Conservation (phyloP, 257 asterid species). For the Nicotiana tomentosiformis region DNA sequence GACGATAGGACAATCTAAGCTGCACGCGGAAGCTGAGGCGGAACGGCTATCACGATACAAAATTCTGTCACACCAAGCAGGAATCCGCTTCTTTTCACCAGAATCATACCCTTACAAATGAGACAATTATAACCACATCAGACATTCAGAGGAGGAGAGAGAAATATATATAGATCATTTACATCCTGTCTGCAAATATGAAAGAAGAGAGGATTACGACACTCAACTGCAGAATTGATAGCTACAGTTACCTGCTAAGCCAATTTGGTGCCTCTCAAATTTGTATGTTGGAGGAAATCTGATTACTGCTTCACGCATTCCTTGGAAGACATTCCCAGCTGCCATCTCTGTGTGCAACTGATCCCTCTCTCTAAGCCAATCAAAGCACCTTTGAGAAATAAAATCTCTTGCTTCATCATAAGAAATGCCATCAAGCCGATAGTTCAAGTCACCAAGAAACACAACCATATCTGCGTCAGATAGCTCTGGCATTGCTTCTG, state of each 20-base stretch:
- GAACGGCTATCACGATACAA: constrained; percentile 85
- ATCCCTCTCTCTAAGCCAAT: constrained; percentile 94
- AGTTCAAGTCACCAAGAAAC: constrained; percentile 92
- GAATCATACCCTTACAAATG: constrained; percentile 77
- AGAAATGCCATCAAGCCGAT: constrained; percentile 85
- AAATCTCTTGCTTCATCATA: constrained; percentile 97
- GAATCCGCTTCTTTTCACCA: constrained; percentile 97
- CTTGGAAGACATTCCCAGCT: constrained; percentile 94
- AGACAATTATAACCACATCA: constrained; percentile 17
- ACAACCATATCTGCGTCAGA: constrained; percentile 97
- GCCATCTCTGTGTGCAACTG: constrained; percentile 86
- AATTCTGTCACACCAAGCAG: constrained; percentile 99
- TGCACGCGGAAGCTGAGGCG: constrained; percentile 57
- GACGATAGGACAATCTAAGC: constrained; percentile 91
- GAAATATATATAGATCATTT: neutral
- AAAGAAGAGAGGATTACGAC: neutral
- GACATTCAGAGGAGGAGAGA: constrained; percentile 6
- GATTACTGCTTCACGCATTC: constrained; percentile 95
- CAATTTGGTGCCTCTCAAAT: constrained; percentile 85
- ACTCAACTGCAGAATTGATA: neutral
- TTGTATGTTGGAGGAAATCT: constrained; percentile 95
- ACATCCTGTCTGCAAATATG: neutral
- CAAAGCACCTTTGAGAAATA: constrained; percentile 92
- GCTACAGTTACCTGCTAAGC: constrained; percentile 71
- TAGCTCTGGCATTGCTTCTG: constrained; percentile 76